Percentiles rank a stretch among this genome's conserved stretches.
phyloP scores from a whole-genome alignment of 2,329 filamentous ascomycete species.

The Didymella keratinophila region DNA sequence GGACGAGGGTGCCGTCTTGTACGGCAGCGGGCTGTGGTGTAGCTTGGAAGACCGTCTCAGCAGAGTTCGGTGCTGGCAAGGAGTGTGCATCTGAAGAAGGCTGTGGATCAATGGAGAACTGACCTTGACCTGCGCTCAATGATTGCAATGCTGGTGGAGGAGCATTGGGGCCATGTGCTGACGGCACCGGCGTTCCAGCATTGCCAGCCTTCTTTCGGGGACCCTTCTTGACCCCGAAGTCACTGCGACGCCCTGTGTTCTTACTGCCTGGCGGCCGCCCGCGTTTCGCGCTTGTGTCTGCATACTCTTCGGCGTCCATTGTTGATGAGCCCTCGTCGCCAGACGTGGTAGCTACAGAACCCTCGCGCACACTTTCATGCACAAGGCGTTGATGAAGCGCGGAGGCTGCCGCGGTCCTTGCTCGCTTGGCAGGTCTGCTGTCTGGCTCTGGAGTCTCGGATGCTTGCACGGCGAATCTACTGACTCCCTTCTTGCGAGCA shows the following conservation, averaged over 20 bases:
- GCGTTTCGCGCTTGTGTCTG: slow-evolving; percentile 37
- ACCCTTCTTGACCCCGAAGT: slow-evolving; percentile 60
- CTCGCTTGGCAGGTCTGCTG: slow-evolving; percentile 40
- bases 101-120: slow-evolving; percentile 47
- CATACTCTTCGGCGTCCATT: slow-evolving; percentile 41
- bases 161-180: slow-evolving; percentile 33
- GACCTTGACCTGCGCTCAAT: slow-evolving; percentile 49
- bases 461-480: slow-evolving; percentile 38
- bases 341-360: slow-evolving; percentile 49
- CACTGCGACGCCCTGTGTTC: slow-evolving; percentile 55
- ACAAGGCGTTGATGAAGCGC: slow-evolving; percentile 53
- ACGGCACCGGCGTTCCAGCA: slow-evolving; percentile 29
- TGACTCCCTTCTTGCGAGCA: slow-evolving; percentile 49
- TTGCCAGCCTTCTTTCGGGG: slow-evolving; percentile 51
- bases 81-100: slow-evolving; percentile 31
- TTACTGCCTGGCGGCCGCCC: slow-evolving; percentile 56
- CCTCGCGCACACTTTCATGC: slow-evolving; percentile 55
- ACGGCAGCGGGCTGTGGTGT: slow-evolving; percentile 40
- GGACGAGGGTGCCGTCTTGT: slow-evolving; percentile 32
- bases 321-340: slow-evolving; percentile 47
- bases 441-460: slow-evolving; percentile 51
- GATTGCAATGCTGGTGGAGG: slow-evolving; percentile 44
- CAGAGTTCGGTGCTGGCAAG: slow-evolving; percentile 37
- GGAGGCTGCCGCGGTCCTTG: slow-evolving; percentile 35
- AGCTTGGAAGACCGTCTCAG: slow-evolving; percentile 47